These are phyloP conservation scores for Nicotiana benthamiana DNA, from an alignment of 257 asterid species.

Conservation along the genomic window DNA sequence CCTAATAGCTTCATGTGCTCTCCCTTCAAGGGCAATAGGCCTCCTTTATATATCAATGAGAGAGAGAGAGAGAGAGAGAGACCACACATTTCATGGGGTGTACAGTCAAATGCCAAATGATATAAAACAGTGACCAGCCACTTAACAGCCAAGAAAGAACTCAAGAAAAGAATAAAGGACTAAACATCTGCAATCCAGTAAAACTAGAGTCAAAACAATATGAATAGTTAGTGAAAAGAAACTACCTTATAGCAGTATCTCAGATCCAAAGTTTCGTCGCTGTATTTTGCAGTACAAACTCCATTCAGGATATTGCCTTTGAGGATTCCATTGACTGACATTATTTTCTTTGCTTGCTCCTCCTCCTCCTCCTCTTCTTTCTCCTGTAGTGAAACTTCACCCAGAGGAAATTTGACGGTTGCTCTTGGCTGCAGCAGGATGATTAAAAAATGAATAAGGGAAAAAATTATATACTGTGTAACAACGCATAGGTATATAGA, in stretches of 20 bases:
- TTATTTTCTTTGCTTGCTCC: conserved; percentile 42
- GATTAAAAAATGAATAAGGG: not conserved
- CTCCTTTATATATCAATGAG: not conserved
- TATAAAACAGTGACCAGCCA: not conserved
- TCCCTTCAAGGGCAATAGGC: not conserved
- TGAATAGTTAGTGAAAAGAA: not conserved
- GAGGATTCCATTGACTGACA: conserved; percentile 56
- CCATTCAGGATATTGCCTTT: conserved; percentile 54
- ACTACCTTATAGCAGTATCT: conserved; percentile 77
- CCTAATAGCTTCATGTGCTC: not conserved
- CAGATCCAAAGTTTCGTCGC: conserved; percentile 59
- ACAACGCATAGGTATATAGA: not conserved
- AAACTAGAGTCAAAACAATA: not conserved
- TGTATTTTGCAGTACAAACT: conserved; percentile 63
- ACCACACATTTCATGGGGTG: not conserved
- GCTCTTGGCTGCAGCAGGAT: conserved; percentile 64
- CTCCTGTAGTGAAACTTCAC: conserved; percentile 75
- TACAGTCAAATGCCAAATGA: not conserved
- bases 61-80: not conserved
- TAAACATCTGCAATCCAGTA: not conserved
- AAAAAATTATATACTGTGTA: not conserved
- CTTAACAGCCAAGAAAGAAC: conserved; percentile 1
- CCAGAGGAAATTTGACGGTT: conserved; percentile 66
- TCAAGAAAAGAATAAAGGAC: not conserved
- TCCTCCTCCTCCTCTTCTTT: conserved; percentile 65